Conservation (phyloP, 352 stramenopile species). For the Thalassiosira hispida region DNA sequence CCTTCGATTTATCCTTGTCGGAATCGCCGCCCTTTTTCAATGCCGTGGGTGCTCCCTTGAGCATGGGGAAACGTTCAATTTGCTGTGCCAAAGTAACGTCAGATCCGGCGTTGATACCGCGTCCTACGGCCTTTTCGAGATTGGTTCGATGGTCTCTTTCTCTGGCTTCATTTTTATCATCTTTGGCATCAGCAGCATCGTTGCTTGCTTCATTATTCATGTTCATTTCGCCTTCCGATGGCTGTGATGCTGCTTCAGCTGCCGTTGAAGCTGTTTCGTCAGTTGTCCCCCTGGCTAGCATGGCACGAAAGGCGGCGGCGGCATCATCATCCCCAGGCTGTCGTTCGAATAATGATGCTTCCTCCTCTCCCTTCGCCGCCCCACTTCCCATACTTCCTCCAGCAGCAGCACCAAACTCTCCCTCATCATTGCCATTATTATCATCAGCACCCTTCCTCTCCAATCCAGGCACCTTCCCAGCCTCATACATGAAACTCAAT, state of each 20-base stretch:
- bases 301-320: slow-evolving; percentile 73
- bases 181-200: slow-evolving; percentile 1
- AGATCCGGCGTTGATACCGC: slow-evolving; percentile 53
- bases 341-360: slow-evolving; percentile 43
- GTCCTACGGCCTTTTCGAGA: slow-evolving; percentile 78
- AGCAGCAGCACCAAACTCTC: not conserved
- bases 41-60: slow-evolving; percentile 76
- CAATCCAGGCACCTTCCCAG: slow-evolving; percentile 62
- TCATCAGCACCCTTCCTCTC: slow-evolving; percentile 7
- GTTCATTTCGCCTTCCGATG: slow-evolving; percentile 26
- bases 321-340: slow-evolving; percentile 77
- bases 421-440: slow-evolving; percentile 10
- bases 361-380: not conserved
- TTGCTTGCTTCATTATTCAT: slow-evolving; percentile 23
- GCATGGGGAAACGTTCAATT: slow-evolving; percentile 75
- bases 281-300: slow-evolving; percentile 40
- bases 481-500: slow-evolving; percentile 79
- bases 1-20: slow-evolving; percentile 8
- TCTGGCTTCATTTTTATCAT: slow-evolving; percentile 13
- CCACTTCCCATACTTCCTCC: not conserved
- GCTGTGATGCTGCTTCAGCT: not conserved
- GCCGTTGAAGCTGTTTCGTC: too few relatives aligned
- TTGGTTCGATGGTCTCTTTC: slow-evolving; percentile 60
- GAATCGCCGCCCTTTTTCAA: slow-evolving; percentile 29
- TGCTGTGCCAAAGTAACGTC: slow-evolving; percentile 69